Evolutionary conservation across 768 basidiomycete species (phyloP).

Genomic region (Macrolepiota fuliginosa): DNA sequence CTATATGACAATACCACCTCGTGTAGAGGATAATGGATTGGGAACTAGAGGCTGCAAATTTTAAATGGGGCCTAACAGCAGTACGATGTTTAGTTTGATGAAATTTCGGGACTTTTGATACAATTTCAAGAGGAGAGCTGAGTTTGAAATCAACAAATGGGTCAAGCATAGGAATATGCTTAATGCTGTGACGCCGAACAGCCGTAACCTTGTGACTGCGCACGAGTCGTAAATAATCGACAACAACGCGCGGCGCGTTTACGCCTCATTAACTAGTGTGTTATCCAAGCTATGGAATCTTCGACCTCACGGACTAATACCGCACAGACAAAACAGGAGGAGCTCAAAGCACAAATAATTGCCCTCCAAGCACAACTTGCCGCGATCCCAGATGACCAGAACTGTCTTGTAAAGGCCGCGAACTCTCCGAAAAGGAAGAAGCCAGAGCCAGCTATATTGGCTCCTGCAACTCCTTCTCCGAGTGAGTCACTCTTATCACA

Average conservation of each 20-base stretch:
- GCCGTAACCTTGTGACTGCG: not conserved
- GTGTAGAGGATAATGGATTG: not conserved
- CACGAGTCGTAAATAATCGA: slow-evolving; percentile 7
- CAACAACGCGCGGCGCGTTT: slow-evolving; percentile 18
- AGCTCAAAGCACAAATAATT: slow-evolving; percentile 54
- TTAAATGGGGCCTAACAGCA: slow-evolving; percentile 7
- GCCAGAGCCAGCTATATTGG: slow-evolving; percentile 37
- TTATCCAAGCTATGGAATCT: slow-evolving; percentile 49
- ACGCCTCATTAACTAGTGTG: not conserved
- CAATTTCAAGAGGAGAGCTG: slow-evolving; percentile 19
- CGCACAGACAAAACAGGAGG: slow-evolving; percentile 41
- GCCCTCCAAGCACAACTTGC: slow-evolving; percentile 52
- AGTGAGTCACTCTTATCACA: slow-evolving; percentile 38
- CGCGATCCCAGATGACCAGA: slow-evolving; percentile 28
- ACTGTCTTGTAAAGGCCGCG: slow-evolving; percentile 17
- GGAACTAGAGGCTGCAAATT: not conserved
- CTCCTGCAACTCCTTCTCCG: slow-evolving; percentile 65
- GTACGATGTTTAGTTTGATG: slow-evolving; percentile 1
- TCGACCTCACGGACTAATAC: slow-evolving; percentile 37
- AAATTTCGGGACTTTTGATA: slow-evolving; percentile 13
- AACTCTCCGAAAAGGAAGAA: slow-evolving; percentile 50
- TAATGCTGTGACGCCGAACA: not conserved
- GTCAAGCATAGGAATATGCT: slow-evolving; percentile 8
- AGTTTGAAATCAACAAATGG: slow-evolving; percentile 34
- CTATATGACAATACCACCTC: slow-evolving; percentile 5